Conservation (phyloP, 2,329 filamentous ascomycete species). For the Mycosphaerella arachidis region DNA sequence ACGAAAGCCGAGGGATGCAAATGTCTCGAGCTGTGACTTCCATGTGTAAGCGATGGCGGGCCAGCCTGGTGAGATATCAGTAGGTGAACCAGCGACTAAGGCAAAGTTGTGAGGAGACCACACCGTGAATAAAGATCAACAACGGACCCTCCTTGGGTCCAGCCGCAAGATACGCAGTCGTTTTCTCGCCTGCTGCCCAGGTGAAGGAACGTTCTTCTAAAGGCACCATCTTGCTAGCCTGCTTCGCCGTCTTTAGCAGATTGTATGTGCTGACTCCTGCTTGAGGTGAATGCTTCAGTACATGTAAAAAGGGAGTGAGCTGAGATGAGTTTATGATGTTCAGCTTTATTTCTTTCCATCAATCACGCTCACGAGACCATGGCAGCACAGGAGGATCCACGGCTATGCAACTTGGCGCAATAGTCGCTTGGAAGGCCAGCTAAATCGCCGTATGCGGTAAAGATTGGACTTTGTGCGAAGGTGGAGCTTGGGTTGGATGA, state of each 20-base stretch:
- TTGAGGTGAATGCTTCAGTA: neutral
- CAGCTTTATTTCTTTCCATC: neutral
- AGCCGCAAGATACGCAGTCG: conserved; percentile 27
- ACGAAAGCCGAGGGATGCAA: conserved; percentile 27
- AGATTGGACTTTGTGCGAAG: neutral
- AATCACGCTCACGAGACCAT: neutral
- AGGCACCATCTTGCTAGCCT: neutral
- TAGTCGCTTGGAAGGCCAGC: neutral
- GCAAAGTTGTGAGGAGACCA: neutral
- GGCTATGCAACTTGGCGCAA: neutral
- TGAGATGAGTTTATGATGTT: neutral
- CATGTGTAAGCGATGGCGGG: conserved; percentile 35
- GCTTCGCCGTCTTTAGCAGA: no score
- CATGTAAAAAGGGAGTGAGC: neutral
- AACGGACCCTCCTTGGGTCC: conserved; percentile 26
- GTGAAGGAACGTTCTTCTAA: conserved; percentile 21
- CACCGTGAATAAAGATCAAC: conserved; percentile 29
- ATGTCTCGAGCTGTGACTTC: conserved; percentile 34
- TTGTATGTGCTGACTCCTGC: no score
- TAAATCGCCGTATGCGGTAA: neutral
- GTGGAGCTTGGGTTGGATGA: neutral
- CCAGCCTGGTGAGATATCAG: conserved; percentile 24
- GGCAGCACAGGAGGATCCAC: neutral
- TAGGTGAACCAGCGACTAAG: neutral
- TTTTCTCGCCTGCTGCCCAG: conserved; percentile 21